A percentile compares a stretch with the other conserved stretches of the same genome.
Evolutionary conservation across 2,329 filamentous ascomycete species (phyloP).

Genomic region (Epichloe baconii): DNA sequence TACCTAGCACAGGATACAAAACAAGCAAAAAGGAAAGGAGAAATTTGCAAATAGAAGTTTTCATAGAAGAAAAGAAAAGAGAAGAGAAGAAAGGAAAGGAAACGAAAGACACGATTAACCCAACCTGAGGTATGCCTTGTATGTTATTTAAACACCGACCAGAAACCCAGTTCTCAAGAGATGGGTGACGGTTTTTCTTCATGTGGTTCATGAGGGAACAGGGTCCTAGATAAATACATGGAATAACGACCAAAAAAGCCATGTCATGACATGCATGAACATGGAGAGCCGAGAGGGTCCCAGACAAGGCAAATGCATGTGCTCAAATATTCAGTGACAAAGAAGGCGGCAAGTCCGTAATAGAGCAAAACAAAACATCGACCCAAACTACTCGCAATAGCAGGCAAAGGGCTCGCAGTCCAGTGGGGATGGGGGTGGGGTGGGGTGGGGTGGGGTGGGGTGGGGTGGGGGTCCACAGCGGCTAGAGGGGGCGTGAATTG

Average conservation of each 20-base stretch:
- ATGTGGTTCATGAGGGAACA: neutral
- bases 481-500: neutral
- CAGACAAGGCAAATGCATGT: constrained; percentile 12
- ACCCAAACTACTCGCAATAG: neutral
- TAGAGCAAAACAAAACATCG: neutral
- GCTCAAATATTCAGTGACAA: constrained; percentile 9
- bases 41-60: neutral
- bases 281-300: constrained; percentile 24
- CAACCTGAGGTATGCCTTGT: neutral
- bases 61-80: neutral
- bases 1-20: neutral
- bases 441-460: neutral
- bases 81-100: neutral
- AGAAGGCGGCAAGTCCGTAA: constrained; percentile 1
- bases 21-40: neutral
- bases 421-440: constrained; percentile 1
- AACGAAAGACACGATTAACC: neutral
- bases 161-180: neutral
- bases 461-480: neutral
- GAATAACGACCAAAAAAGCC: constrained; percentile 6
- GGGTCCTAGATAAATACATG: constrained; percentile 3
- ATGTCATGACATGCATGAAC: constrained; percentile 20
- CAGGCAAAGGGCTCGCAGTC: too few relatives aligned
- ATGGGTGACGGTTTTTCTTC: neutral
- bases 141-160: neutral